Evolutionary conservation across 2,329 filamentous ascomycete species (phyloP).

Genomic region (Colletotrichum sp.): DNA sequence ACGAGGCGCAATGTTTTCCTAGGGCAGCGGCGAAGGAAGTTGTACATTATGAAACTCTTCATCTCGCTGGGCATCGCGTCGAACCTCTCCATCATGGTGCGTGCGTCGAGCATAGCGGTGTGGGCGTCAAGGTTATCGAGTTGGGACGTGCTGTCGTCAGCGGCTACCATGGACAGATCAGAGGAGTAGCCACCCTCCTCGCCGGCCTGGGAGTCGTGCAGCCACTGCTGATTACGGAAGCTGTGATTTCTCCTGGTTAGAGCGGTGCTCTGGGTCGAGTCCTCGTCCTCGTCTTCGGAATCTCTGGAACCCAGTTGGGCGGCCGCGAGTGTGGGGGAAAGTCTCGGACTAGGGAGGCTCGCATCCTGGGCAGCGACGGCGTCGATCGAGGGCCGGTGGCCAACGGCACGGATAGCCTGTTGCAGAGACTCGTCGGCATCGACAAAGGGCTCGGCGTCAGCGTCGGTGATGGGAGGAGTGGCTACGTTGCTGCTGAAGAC

Average conservation of each 20-base stretch:
- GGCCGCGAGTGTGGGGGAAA: conserved; percentile 89
- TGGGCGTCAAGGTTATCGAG: conserved; percentile 30
- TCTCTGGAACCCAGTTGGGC: conserved; percentile 50
- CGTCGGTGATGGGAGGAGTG: conserved; percentile 77
- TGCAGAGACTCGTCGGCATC: conserved; percentile 56
- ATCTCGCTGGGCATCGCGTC: conserved; percentile 89
- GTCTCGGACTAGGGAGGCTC: conserved; percentile 90
- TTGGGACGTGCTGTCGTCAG: conserved; percentile 28
- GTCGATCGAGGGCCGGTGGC: conserved; percentile 63
- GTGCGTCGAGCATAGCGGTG: conserved; percentile 75
- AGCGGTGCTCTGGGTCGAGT: conserved; percentile 24
- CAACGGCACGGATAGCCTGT: conserved; percentile 50
- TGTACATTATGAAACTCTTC: conserved; percentile 97
- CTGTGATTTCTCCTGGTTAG: conserved; percentile 6
- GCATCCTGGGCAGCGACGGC: conserved; percentile 82
- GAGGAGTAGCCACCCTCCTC: conserved; percentile 38
- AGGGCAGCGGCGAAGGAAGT: conserved; percentile 86
- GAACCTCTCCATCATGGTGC: conserved; percentile 85
- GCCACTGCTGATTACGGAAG: conserved; percentile 30
- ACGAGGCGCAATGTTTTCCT: conserved; percentile 89
- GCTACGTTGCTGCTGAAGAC: conserved; percentile 69
- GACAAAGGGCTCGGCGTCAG: conserved; percentile 67
- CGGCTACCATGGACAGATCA: conserved; percentile 6
- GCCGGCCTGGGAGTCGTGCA: conserved; percentile 47
- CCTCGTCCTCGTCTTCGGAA: conserved; percentile 48